phyloP scores from a whole-genome alignment of 2,329 filamentous ascomycete genomes.

The Sporothrix curviconia region DNA sequence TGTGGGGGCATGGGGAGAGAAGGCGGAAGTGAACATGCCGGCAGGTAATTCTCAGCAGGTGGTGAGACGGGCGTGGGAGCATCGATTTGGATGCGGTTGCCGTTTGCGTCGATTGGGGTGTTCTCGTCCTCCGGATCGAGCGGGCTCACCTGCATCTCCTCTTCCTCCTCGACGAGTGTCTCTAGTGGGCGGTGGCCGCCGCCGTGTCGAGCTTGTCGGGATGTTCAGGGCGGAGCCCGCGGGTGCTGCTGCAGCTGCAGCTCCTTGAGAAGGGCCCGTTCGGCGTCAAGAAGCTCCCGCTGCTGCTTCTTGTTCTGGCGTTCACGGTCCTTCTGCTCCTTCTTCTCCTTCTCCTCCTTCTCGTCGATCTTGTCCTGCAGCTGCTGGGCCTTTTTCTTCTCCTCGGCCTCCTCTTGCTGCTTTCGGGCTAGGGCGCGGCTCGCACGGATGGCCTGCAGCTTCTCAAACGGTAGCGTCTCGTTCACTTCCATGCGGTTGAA shows the following conservation, averaged over 20 bases:
- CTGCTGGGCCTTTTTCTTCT: constrained; percentile 13
- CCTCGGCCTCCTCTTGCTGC: constrained; percentile 8
- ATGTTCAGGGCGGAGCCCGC: background rate
- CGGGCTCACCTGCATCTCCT: constrained; percentile 6
- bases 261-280: background rate
- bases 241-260: background rate
- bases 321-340: background rate
- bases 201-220: background rate
- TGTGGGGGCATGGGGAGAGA: constrained; percentile 10
- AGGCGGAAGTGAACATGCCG: background rate
- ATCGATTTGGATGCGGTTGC: background rate
- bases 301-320: background rate
- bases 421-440: constrained; percentile 30
- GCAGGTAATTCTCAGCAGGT: constrained; percentile 9
- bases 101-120: background rate
- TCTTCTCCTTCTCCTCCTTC: constrained; percentile 11
- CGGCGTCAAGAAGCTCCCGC: background rate
- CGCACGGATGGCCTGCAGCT: constrained; percentile 41
- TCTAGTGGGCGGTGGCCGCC: background rate
- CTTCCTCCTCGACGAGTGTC: background rate
- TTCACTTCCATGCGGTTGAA: constrained; percentile 52
- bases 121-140: background rate
- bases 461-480: constrained; percentile 51
- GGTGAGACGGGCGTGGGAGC: background rate
- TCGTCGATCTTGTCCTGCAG: background rate